Percentiles rank a stretch among this genome's conserved stretches.
Conservation (phyloP, 1,284 basidiomycete species). For the Malassezia furfur region DNA sequence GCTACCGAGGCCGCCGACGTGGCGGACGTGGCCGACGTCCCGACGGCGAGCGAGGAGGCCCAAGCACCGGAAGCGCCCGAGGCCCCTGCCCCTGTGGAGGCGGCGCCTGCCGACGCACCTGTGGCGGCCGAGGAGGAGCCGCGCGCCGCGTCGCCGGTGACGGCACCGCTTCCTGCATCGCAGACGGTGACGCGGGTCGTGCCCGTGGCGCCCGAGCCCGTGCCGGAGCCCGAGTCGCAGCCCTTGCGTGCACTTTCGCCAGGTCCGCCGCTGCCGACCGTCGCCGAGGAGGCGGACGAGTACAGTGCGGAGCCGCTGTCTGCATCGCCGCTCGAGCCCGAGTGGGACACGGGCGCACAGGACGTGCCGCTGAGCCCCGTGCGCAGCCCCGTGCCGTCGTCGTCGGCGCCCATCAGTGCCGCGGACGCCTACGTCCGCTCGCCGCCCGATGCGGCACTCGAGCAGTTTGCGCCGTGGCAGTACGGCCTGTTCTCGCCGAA, state of each 20-base stretch:
- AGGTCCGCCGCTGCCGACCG: not conserved
- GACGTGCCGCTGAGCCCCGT: conserved; percentile 1
- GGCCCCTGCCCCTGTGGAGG: no score
- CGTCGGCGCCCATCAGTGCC: not conserved
- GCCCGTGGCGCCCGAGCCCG: not conserved
- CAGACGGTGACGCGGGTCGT: no score
- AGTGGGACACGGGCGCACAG: not conserved
- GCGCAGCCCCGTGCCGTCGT: not conserved
- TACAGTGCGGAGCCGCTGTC: not conserved
- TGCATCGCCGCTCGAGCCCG: not conserved
- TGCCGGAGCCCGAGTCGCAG: not conserved
- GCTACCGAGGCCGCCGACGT: no score
- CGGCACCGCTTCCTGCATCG: no score
- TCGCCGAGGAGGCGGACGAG: not conserved
- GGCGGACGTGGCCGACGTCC: no score
- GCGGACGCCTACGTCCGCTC: not conserved
- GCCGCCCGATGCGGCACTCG: not conserved
- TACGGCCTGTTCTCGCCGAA: not conserved
- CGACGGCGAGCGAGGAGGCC: not conserved
- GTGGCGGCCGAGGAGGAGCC: not conserved
- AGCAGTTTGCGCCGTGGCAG: conserved; percentile 3
- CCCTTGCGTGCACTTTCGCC: not conserved
- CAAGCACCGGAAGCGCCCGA: not conserved
- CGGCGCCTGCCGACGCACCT: no score
- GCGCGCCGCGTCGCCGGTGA: no score